phyloP scores from a whole-genome alignment of 2,329 filamentous ascomycete genomes.

The Trichophaea hybrida region DNA sequence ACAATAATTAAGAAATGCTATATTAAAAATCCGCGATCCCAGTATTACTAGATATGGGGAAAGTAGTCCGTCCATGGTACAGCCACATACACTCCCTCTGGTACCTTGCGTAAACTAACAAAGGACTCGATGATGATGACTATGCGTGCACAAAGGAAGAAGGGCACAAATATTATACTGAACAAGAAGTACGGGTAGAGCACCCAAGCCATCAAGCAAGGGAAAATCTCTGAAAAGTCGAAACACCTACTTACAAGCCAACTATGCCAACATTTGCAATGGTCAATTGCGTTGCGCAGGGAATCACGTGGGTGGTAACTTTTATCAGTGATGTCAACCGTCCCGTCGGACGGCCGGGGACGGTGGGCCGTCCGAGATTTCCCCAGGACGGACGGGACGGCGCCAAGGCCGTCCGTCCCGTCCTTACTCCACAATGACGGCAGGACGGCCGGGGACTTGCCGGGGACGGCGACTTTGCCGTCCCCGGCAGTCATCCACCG shows the following conservation, averaged over 20 bases:
- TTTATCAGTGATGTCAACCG: too few relatives aligned
- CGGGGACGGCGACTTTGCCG: too few relatives aligned
- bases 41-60: background rate
- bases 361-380: too few relatives aligned
- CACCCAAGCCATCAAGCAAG: background rate
- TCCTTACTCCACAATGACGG: too few relatives aligned
- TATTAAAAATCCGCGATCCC: too few relatives aligned
- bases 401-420: too few relatives aligned
- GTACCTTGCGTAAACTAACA: background rate
- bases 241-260: background rate
- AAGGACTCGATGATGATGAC: background rate
- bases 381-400: too few relatives aligned
- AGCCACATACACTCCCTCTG: background rate
- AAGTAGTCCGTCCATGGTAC: background rate
- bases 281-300: background rate
- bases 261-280: background rate
- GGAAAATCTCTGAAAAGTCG: background rate
- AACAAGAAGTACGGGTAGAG: background rate
- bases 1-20: too few relatives aligned
- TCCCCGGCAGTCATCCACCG: too few relatives aligned
- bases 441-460: too few relatives aligned
- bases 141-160: background rate
- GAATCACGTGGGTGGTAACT: too few relatives aligned
- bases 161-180: background rate
- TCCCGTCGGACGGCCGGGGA: too few relatives aligned